phyloP scores from a whole-genome alignment of 345 rosid species.

The Camelina laxa region DNA sequence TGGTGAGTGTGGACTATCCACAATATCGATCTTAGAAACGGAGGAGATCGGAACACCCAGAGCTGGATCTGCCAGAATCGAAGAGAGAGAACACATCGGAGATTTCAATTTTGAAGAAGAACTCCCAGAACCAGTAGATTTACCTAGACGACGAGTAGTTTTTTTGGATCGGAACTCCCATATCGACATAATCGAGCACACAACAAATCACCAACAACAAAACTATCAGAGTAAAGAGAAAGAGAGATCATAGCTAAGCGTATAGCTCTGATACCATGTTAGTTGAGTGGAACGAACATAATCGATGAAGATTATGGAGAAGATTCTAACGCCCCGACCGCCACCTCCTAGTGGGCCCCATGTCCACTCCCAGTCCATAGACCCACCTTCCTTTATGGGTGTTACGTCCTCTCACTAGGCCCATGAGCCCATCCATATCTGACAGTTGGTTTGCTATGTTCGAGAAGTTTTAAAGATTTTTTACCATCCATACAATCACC shows the following conservation, averaged over 20 bases:
- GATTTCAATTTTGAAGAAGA: background rate
- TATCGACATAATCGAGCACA: background rate
- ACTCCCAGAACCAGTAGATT: rapidly evolving
- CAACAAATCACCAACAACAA: background rate
- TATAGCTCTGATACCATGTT: background rate
- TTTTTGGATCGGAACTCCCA: background rate
- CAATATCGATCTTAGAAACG: background rate
- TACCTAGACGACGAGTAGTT: background rate
- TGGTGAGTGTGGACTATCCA: background rate
- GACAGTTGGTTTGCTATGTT: too few relatives aligned
- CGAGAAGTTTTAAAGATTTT: too few relatives aligned
- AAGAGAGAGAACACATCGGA: background rate
- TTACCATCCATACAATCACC: too few relatives aligned
- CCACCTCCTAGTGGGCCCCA: too few relatives aligned
- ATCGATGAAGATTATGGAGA: too few relatives aligned
- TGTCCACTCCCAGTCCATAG: too few relatives aligned
- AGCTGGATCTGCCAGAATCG: background rate
- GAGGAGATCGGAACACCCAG: background rate
- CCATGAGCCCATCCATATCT: too few relatives aligned
- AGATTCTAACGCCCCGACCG: too few relatives aligned
- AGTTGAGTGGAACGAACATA: background rate
- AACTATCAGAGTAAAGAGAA: background rate
- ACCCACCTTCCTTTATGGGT: too few relatives aligned
- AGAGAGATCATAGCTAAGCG: background rate
- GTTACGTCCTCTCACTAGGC: too few relatives aligned